Conservation (phyloP, 2,329 filamentous ascomycete species). For the Colletotrichum sp. region DNA sequence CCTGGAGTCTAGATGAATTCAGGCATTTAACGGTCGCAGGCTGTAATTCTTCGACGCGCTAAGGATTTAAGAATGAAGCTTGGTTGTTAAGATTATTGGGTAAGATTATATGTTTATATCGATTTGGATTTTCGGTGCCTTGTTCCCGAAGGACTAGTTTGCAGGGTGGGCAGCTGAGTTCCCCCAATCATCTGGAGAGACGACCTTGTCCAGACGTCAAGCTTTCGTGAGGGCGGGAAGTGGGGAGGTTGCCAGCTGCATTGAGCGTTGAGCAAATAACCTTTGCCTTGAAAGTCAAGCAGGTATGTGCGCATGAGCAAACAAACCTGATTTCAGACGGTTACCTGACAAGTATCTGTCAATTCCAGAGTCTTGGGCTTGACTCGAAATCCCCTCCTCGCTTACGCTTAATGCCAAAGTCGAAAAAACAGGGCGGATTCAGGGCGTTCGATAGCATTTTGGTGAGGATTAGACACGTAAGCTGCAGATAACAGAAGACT, state of each 20-base stretch:
- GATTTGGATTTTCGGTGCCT: not conserved
- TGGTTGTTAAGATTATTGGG: not conserved
- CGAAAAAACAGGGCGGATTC: not conserved
- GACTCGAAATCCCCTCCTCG: not conserved
- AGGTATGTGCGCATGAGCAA: not conserved
- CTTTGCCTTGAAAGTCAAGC: not conserved
- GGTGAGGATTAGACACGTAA: not conserved
- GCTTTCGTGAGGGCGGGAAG: not conserved
- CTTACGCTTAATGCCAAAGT: not conserved
- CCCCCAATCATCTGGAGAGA: not conserved
- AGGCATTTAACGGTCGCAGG: not conserved
- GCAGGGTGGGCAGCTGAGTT: not conserved
- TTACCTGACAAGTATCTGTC: slow-evolving; percentile 4
- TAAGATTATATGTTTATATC: not conserved
- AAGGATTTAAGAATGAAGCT: not conserved
- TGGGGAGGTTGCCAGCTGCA: not conserved
- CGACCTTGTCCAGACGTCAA: not conserved
- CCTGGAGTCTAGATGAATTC: not conserved
- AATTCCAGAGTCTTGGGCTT: not conserved
- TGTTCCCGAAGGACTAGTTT: not conserved
- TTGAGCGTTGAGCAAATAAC: not conserved
- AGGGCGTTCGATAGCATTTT: not conserved
- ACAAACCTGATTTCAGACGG: not conserved
- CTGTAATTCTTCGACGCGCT: not conserved
- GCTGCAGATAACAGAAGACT: not conserved